Evolutionary conservation across 805 yeast genomes (phyloP).

Genomic region (Scheffersomyces stipitis): DNA sequence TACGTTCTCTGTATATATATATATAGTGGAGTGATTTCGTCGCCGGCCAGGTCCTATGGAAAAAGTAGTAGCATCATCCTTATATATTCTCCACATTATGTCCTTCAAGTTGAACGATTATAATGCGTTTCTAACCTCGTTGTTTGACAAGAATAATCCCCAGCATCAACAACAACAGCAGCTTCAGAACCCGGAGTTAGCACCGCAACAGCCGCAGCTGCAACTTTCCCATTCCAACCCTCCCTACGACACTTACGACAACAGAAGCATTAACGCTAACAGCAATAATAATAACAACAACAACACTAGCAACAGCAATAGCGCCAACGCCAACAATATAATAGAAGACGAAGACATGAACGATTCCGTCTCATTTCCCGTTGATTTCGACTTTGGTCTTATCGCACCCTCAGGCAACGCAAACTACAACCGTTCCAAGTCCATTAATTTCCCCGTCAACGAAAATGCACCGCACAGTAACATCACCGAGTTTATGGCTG

Average conservation of each 20-base stretch:
- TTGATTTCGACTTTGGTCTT: slow-evolving; percentile 24
- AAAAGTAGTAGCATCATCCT: no score
- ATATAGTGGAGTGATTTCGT: no score
- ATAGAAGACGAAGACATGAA: not conserved
- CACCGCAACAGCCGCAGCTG: slow-evolving; percentile 2
- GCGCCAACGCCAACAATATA: not conserved
- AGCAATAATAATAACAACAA: no score
- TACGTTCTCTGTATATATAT: no score
- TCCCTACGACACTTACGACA: no score
- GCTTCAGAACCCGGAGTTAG: not conserved
- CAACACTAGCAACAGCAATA: no score
- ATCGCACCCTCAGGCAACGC: slow-evolving; percentile 1
- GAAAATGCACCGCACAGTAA: not conserved
- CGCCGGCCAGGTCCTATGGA: no score
- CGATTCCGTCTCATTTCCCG: slow-evolving; percentile 12
- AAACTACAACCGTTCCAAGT: not conserved
- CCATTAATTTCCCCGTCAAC: not conserved
- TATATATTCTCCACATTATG: slow-evolving; percentile 13
- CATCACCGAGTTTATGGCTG: not conserved
- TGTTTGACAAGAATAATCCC: slow-evolving; percentile 18
- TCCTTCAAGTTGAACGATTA: slow-evolving; percentile 29
- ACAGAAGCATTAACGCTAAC: no score
- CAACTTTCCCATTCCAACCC: not conserved
- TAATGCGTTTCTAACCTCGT: slow-evolving; percentile 24
- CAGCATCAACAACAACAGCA: not conserved